phyloP scores from a whole-genome alignment of 2,329 filamentous ascomycete genomes.

The Neofusicoccum sp. region DNA sequence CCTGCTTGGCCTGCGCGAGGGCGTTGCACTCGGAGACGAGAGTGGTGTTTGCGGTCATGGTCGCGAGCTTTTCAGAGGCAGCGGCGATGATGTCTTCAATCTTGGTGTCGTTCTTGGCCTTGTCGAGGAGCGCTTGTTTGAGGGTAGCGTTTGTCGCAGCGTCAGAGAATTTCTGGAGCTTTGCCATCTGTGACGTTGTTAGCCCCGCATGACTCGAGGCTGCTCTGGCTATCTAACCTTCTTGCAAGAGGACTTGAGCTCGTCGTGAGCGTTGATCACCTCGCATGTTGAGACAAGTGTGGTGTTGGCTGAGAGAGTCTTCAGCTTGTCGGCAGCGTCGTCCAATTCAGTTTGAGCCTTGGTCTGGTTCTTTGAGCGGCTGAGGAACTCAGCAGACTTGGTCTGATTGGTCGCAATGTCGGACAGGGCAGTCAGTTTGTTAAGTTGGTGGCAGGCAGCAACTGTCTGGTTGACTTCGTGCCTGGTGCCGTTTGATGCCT shows the following conservation, averaged over 20 bases:
- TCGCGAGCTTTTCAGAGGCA: background rate
- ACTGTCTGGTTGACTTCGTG: background rate
- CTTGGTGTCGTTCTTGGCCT: background rate
- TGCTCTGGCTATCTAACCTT: background rate
- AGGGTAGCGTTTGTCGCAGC: background rate
- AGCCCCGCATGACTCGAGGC: background rate
- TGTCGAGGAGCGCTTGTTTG: background rate
- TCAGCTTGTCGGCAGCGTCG: background rate
- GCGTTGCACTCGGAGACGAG: background rate
- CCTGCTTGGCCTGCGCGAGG: background rate
- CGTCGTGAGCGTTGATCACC: background rate
- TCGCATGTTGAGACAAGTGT: background rate
- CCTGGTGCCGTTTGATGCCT: background rate
- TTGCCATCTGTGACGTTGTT: background rate
- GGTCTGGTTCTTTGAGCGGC: background rate
- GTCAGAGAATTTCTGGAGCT: background rate
- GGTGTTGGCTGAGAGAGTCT: background rate
- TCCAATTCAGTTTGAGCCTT: background rate
- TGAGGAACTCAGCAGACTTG: background rate
- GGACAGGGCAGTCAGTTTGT: background rate
- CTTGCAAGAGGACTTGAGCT: slow-evolving; percentile 1
- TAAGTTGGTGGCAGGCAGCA: background rate
- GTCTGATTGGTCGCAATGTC: background rate
- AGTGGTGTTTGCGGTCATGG: background rate
- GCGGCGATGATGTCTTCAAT: background rate